Evolutionary conservation across 129 eudicot species (phyloP).

Genomic region (Heracleum sosnowskyi): DNA sequence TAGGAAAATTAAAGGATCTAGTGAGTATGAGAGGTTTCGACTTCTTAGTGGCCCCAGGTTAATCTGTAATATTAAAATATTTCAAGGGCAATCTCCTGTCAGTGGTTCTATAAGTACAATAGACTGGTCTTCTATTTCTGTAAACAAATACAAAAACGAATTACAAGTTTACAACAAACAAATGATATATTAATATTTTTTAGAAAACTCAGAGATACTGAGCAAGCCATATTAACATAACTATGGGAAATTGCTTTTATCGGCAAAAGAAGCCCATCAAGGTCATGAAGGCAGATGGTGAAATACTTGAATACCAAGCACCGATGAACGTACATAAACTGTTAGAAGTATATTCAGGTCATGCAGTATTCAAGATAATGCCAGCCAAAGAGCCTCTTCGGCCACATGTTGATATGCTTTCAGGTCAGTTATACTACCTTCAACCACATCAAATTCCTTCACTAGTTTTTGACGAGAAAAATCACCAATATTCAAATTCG

Average conservation of each 20-base stretch:
- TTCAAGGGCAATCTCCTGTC: not conserved
- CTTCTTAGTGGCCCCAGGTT: not conserved
- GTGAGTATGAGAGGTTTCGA: not conserved
- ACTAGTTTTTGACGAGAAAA: conserved; percentile 17
- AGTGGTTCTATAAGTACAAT: not conserved
- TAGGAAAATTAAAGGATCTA: not conserved
- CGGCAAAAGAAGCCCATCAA: conserved; percentile 34
- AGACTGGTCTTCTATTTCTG: not conserved
- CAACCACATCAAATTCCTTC: conserved; percentile 31
- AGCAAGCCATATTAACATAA: not conserved
- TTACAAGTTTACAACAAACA: not conserved
- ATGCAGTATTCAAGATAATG: conserved; percentile 38
- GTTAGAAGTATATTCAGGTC: conserved; percentile 27
- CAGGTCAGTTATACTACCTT: conserved; percentile 43
- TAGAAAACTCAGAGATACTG: not conserved
- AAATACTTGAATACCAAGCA: conserved; percentile 38
- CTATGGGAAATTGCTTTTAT: conserved; percentile 74
- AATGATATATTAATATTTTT: not conserved
- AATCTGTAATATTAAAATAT: not conserved
- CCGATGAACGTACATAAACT: conserved; percentile 40
- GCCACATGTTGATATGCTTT: conserved; percentile 31
- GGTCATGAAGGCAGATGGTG: conserved; percentile 52
- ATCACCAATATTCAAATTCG: conserved; percentile 21
- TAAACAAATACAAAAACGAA: not conserved
- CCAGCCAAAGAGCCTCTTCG: conserved; percentile 28